Conservation (phyloP, 306 rosid genomes). For the Glycine latifolia region DNA sequence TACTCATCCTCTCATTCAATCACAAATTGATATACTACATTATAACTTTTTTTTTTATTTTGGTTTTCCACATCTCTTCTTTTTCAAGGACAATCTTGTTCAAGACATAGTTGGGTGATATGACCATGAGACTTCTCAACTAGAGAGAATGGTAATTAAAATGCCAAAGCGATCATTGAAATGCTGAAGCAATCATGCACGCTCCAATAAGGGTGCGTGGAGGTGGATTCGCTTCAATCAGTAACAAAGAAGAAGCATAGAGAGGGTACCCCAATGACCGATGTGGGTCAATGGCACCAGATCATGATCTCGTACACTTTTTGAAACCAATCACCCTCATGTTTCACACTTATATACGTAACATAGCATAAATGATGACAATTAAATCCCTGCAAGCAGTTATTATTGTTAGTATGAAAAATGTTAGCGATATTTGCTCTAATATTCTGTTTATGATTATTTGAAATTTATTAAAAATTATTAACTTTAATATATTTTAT, state of each 20-base stretch:
- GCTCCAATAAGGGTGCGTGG: constrained; percentile 48
- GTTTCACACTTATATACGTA: constrained; percentile 26
- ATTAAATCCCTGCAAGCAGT: neutral
- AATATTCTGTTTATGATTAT: too few species aligned
- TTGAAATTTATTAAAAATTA: too few species aligned
- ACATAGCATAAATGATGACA: neutral
- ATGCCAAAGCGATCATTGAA: constrained; percentile 26
- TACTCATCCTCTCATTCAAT: too few species aligned
- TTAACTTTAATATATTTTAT: too few species aligned
- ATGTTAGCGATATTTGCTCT: too few species aligned
- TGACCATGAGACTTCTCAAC: constrained; percentile 27
- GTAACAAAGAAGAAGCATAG: constrained; percentile 25
- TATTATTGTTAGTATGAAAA: neutral
- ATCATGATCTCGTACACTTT: constrained; percentile 30
- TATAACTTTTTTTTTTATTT: too few species aligned
- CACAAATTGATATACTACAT: too few species aligned
- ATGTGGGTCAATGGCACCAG: constrained; percentile 50
- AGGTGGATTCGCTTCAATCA: constrained; percentile 35
- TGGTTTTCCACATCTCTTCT: too few species aligned
- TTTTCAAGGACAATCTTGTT: too few species aligned
- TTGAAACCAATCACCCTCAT: constrained; percentile 43
- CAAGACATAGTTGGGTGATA: neutral
- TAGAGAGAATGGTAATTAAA: constrained; percentile 35
- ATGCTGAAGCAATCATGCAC: constrained; percentile 36
- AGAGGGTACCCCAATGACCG: constrained; percentile 33